Base-by-base conservation (phyloP, 2,329 filamentous ascomycete species). In the Leptographium galeiforme region DNA sequence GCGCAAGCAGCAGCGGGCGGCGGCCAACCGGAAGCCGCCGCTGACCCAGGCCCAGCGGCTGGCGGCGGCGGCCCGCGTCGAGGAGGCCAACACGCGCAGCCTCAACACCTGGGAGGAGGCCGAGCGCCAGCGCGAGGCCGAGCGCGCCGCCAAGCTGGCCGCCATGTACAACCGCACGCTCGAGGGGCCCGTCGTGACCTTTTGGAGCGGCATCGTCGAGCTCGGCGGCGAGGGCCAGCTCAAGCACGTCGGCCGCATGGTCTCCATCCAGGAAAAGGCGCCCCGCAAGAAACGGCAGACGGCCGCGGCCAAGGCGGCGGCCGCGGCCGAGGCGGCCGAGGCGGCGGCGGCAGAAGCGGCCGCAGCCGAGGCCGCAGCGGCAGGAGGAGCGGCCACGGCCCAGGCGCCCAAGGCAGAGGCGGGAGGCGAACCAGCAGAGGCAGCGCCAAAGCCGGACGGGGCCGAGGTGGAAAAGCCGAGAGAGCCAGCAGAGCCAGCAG, bases 21-120 rank as follows among this genome's bases (percentile, higher is more conserved):
- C 85, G 58, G 86, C 85, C 53, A 71, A 81, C 58, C 88, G 89
- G 67, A 87, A 87, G 53, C 85, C 85, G 55, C 78, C 85, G 33
- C 82, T 95, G 80, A 95, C 89, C 7, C 91, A 96, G 67, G 88
- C 81, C 46, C 84, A 97, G 65, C 79, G 89, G 40, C 74, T 96
- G 33, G 83, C 81, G 33, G 88, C 95, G 67, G 90, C 90, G 1
- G 87, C 84, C 18, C 72, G 83, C 51, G 84, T 94, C 8, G 93
- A 97, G 68, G 85, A 85, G 67, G 76, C 84, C 61, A 96, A 98
- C 67, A 79, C 85, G 60, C 94, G 88, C 74, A 97, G 85, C 67
- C 71, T 95, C 63, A 96, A 91, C 63, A 78, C 88, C 53, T 97
- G 91, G 90, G 90, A 97, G 67, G 85, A 89, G 66, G 87, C 89